Conservation (phyloP, 305 asterid genomes). For the Solanum hybrid region DNA sequence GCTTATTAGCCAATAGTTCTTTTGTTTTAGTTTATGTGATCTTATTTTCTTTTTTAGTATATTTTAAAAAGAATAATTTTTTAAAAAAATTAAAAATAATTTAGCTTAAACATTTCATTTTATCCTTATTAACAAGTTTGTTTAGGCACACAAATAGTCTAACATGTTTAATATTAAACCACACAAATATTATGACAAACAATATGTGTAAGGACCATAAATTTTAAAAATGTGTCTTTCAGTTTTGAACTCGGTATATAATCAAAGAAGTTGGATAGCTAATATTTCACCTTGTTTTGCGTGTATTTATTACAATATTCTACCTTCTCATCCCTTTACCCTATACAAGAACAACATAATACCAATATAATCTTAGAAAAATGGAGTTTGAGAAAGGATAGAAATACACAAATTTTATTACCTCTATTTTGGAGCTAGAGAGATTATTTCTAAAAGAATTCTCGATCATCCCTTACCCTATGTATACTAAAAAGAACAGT, state of each 20-base stretch:
- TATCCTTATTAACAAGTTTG: neutral
- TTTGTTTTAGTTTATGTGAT: neutral
- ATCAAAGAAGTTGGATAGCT: neutral
- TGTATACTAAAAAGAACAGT: neutral
- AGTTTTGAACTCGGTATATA: neutral
- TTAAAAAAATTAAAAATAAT: neutral
- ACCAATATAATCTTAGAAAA: too few species aligned
- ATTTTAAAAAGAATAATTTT: neutral
- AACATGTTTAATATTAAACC: neutral
- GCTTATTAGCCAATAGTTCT: neutral
- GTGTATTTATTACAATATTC: neutral
- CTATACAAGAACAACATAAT: neutral
- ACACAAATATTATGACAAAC: neutral
- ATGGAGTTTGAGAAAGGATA: too few species aligned
- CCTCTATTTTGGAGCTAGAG: too few species aligned
- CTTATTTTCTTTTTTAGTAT: neutral
- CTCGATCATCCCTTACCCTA: neutral
- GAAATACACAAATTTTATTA: too few species aligned
- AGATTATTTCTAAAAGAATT: too few species aligned
- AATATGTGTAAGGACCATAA: neutral
- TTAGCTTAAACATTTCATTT: neutral
- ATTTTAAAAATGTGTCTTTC: neutral
- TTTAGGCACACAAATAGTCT: neutral
- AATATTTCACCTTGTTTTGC: neutral
- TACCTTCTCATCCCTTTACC: neutral